These are phyloP conservation scores for Emmonsia crescens DNA, from an alignment of 2,329 filamentous ascomycete genomes.

Conservation along the genomic window DNA sequence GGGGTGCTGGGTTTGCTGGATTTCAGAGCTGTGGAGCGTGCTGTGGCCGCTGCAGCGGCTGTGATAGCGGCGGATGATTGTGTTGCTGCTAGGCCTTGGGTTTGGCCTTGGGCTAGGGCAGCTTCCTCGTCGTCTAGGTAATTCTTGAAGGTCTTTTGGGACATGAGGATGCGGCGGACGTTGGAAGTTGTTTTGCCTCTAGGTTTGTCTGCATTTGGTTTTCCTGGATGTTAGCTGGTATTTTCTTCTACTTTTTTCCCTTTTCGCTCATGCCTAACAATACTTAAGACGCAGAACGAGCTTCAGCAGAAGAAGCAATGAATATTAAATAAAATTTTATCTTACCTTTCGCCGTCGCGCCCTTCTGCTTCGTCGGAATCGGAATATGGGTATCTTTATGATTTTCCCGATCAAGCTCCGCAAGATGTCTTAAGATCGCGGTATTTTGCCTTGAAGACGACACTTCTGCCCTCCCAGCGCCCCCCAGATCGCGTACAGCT, in stretches of 20 bases:
- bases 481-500: constrained; percentile 48
- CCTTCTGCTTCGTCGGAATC: constrained; percentile 46
- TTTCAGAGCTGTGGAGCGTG: constrained; percentile 8
- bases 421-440: constrained; percentile 69
- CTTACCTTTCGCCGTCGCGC: constrained; percentile 33
- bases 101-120: constrained; percentile 20
- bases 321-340: too few relatives aligned
- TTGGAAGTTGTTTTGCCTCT: constrained; percentile 36
- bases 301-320: not conserved
- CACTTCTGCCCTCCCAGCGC: constrained; percentile 51
- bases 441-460: constrained; percentile 66
- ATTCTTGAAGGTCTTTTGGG: constrained; percentile 41
- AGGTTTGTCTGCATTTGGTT: constrained; percentile 11
- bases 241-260: not conserved
- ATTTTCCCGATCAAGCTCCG: constrained; percentile 72
- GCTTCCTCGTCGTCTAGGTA: constrained; percentile 43
- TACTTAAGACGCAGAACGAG: not conserved
- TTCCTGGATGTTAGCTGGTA: not conserved
- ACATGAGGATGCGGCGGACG: constrained; percentile 37
- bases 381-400: constrained; percentile 61
- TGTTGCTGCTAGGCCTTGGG: constrained; percentile 1
- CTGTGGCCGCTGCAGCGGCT: not conserved
- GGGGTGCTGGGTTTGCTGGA: not conserved
- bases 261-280: not conserved
- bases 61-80: not conserved